phyloP scores from a whole-genome alignment of 371 early-diverging fungal genomes.

The Lichtheimia ornata region DNA sequence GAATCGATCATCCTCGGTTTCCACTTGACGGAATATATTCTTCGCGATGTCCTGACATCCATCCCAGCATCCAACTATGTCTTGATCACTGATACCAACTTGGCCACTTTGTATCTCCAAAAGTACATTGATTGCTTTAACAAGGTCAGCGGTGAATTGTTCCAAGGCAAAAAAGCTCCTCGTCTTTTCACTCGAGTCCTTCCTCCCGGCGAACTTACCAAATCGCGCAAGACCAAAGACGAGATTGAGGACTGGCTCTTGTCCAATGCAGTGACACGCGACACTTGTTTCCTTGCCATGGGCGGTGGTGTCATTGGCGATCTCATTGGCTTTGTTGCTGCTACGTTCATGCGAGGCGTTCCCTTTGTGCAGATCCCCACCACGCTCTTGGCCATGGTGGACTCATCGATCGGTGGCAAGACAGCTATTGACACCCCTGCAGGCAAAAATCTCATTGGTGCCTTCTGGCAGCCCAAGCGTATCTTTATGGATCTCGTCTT shows the following conservation, averaged over 20 bases:
- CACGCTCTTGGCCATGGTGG: slow-evolving; percentile 96
- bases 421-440: slow-evolving; percentile 95
- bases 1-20: slow-evolving; percentile 90
- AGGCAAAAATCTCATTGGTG: slow-evolving; percentile 96
- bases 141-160: slow-evolving; percentile 31
- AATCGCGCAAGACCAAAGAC: slow-evolving; percentile 87
- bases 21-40: slow-evolving; percentile 74
- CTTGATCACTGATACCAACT: slow-evolving; percentile 86
- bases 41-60: slow-evolving; percentile 71
- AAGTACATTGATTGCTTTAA: slow-evolving; percentile 52
- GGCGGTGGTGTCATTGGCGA: slow-evolving; percentile 99
- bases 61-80: slow-evolving; percentile 87
- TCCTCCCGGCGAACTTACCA: slow-evolving; percentile 90
- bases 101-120: slow-evolving; percentile 77
- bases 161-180: slow-evolving; percentile 35
- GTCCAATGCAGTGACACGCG: slow-evolving; percentile 84
- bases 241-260: slow-evolving; percentile 93
- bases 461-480: slow-evolving; percentile 95
- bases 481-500: slow-evolving; percentile 91
- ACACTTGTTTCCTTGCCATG: slow-evolving; percentile 91
- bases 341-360: slow-evolving; percentile 98
- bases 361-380: slow-evolving; percentile 94
- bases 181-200: slow-evolving; percentile 80
- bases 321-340: slow-evolving; percentile 92
- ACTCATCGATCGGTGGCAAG: slow-evolving; percentile 97